These are phyloP conservation scores for Rhizopogon vesiculosus DNA, from an alignment of 768 basidiomycete genomes.

Conservation along the genomic window DNA sequence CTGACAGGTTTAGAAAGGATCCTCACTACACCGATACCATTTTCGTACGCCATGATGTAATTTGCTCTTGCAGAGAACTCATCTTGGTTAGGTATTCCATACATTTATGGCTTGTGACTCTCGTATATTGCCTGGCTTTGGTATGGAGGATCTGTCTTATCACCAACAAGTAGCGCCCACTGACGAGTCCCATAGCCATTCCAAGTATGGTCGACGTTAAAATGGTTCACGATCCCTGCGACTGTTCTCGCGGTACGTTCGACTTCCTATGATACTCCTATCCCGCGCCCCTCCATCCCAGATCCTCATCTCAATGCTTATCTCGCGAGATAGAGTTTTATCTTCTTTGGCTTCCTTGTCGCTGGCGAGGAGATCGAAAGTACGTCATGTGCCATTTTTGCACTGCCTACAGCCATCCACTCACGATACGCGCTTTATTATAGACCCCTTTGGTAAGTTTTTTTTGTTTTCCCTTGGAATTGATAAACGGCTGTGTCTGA, in stretches of 20 bases:
- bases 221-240: slow-evolving; percentile 63
- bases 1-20: slow-evolving; percentile 70
- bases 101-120: slow-evolving; percentile 64
- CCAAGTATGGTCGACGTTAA: slow-evolving; percentile 51
- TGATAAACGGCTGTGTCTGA: background rate
- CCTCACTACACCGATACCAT: slow-evolving; percentile 72
- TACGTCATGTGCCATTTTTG: slow-evolving; percentile 25
- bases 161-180: background rate
- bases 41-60: slow-evolving; percentile 42
- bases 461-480: background rate
- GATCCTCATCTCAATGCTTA: background rate
- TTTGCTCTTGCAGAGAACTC: background rate
- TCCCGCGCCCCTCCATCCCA: no score
- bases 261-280: no score
- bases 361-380: slow-evolving; percentile 76
- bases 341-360: slow-evolving; percentile 71
- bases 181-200: slow-evolving; percentile 42
- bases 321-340: slow-evolving; percentile 41
- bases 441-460: slow-evolving; percentile 43
- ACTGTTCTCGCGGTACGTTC: slow-evolving; percentile 45
- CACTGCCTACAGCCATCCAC: background rate
- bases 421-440: background rate
- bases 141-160: slow-evolving; percentile 29
- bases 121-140: slow-evolving; percentile 55
- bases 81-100: slow-evolving; percentile 47